Evolutionary conservation across 768 basidiomycete genomes (phyloP), one percentile per base, ranked within the genome.

Genomic region (Boletus sp.): DNA sequence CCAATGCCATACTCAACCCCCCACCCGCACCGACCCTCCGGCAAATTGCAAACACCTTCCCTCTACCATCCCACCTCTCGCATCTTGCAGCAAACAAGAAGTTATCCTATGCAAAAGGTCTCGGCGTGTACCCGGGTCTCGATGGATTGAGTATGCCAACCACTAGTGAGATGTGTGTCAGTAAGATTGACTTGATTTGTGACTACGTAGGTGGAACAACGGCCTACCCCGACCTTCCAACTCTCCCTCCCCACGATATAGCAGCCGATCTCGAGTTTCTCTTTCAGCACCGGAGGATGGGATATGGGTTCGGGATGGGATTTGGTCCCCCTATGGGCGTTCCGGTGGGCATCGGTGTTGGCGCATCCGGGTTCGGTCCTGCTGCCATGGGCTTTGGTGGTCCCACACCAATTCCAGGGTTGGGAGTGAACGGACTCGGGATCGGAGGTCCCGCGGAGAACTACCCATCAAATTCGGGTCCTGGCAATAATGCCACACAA

Each of bases 21-120:
- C 80, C 80, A 10, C 78, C 78, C 5, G 76, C 85, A 10, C 88
- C 84, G 1, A 81, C 84, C 10, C 75, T 91, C 32, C 82, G 85
- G n/a, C 82, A 86, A 64, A 81, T 90, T 32, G 73, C 86, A 63
- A 85, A 84, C 60, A 76, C 81, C 14, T 77, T 81, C 56, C 83
- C 86, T 1, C 80, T 83, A 52, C 75, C 73, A 4, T 67, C 67
- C 46, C 59, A 61, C 36, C 64, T 59, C 42, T 65, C 57, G 45
- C 65, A 64, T 58, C 56, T 54, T 50, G 64, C 61, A 50, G 57
- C 58, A 33, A 66, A 57, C 58, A 69, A 61, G 47, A 59, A 42
- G 39, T 40, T 52, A 56, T 68, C 51, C 51, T 63, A 28, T 29
- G 39, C 57, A 40, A 67, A 55, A 24, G 64, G 59, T 52, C 53